Evolutionary conservation across 1,139 yeast species (phyloP), one percentile per base, ranked within the genome.

Genomic region (Nakaseomyces sp.): DNA sequence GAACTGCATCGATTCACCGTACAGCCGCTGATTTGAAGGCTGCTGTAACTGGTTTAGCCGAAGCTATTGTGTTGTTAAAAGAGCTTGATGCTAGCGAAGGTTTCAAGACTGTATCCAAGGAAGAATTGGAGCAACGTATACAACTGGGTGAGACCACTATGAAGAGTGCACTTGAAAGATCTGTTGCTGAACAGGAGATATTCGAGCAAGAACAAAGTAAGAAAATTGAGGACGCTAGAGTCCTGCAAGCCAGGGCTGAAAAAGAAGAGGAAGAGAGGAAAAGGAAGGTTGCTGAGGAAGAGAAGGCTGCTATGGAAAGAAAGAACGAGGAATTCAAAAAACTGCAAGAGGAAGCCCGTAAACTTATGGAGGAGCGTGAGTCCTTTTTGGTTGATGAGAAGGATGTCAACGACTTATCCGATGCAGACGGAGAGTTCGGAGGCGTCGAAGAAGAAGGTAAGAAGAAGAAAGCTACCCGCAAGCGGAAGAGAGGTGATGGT

Each of bases 81-180:
- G 76, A 73, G 45, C 70, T 91, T 50, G 73, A 87, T 0, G 76
- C 74, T 9, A 75, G 70, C 39, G 68, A 70, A 46, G 50, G 45
- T 69, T 76, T 55, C 78, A 93, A 18, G 89, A 95, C 45, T 82
- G 79, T 65, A 81, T 93, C 76, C 77, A 40, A 52, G 38, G 77
- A 77, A 18, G 96, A 89, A 50, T 70, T 93, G 54, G 81, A 79
- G 57, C 82, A 87, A 48, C 80, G 97, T 66, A 93, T 93, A 15
- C 77, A 76, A 51, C 76, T 87, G 73, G 96, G 95, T 56, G 73
- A 79, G 35, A 78, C 79, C 46, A 84, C 96, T 0, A 72, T 89
- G 58, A 71, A 77, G 50, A 78, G 76, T 47, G 82, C 89, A 58
- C 72, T 91, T 49, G 83, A 76, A 52, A 74, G 81, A 47, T 79